These are phyloP conservation scores for Vaccinium myrtillus DNA, from an alignment of 148 eudicot genomes.

Conservation along the genomic window DNA sequence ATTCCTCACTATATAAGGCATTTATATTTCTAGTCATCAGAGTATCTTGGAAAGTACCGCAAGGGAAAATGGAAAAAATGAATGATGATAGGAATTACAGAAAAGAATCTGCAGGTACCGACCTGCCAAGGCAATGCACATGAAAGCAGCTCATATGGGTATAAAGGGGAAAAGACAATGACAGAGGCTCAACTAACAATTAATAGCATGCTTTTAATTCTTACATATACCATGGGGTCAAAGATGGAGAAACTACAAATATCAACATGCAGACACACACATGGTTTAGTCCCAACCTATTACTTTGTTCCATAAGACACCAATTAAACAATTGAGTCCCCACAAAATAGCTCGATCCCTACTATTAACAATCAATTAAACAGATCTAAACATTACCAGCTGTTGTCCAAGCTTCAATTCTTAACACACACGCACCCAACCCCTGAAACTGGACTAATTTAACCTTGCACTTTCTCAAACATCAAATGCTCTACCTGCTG, in stretches of 20 bases:
- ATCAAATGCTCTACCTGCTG: not conserved
- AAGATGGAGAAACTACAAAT: not conserved
- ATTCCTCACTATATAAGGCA: slow-evolving; percentile 33
- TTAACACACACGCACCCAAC: not conserved
- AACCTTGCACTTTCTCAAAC: not conserved
- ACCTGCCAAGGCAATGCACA: not conserved
- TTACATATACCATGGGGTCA: not conserved
- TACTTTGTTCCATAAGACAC: not conserved
- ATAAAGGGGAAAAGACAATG: not conserved
- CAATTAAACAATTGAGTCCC: not conserved
- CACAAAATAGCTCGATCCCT: not conserved
- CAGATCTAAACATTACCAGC: not conserved
- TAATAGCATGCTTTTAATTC: not conserved
- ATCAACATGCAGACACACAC: not conserved
- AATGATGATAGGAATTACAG: not conserved
- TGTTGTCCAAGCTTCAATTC: not conserved
- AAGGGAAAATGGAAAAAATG: not conserved
- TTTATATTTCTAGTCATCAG: not conserved
- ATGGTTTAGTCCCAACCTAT: not conserved
- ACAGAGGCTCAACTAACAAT: not conserved
- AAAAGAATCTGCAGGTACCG: not conserved
- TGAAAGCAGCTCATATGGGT: not conserved
- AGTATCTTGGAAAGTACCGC: not conserved
- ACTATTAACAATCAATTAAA: not conserved
- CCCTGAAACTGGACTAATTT: not conserved